Base-by-base conservation (phyloP, 352 stramenopile species). In the Pythium sp. region DNA sequence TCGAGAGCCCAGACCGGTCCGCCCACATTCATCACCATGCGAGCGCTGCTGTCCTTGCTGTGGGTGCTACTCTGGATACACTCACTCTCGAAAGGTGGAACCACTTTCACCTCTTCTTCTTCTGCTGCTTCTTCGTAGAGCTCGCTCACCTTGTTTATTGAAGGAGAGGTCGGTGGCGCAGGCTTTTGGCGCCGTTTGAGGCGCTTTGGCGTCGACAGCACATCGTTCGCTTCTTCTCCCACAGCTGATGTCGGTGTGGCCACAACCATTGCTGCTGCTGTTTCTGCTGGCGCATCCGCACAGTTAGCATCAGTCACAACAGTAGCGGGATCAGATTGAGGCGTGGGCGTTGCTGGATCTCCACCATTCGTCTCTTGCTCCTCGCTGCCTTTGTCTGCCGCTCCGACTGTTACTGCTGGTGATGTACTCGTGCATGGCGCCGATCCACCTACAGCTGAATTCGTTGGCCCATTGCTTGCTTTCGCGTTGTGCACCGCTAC, bases 1-100 rank as follows among this genome's bases (percentile, higher is more conserved):
- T 93, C 86, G 80, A 94, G 92, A 11, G 86, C 86, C 84, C 84
- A 93, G 43, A 94, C 79, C 2, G 86, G 86, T 22, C 86, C 86
- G 24, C 86, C 86, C 0, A 80, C 83, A 62, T 94, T 93, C 18
- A 93, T 41, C 20, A 69, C 85, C 67, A 85, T 82, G 65, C 75
- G 74, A 6, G 77, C 68, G 12, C 65, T 61, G 36, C 58, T 24
- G 36, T 28, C 20, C 1, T 24, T 46, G 30, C 28, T 60, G 18
- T 9, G 47, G 54, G 4, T 58, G 26, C 53, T 59, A 20, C 11
- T 58, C 22, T 53, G 49, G 18, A 92, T 20, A 20, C 55, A 64
- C 55, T 74, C 76, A 70, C 82, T 79, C 55, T 72, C 60, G 69
- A 91, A 90, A 56, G 84, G 76, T 34, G 78, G 75, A 49, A 93